Evolutionary conservation across 2,329 filamentous ascomycete species (phyloP), one percentile per base, ranked within the genome.

Genomic region (Pseudopyricularia javanii): DNA sequence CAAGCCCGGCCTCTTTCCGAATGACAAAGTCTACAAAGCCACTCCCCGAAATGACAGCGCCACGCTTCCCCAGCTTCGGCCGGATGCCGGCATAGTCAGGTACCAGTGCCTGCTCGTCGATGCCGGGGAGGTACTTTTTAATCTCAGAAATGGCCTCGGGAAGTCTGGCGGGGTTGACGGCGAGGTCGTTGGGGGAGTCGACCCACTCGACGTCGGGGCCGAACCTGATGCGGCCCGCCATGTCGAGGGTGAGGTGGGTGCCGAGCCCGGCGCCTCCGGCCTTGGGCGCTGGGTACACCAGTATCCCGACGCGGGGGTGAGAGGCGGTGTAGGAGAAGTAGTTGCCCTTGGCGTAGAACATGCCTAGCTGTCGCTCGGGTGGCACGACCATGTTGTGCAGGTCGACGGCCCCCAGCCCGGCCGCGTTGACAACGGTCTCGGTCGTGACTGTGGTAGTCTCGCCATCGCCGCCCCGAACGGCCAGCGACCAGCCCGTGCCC

Each of bases 181-280:
- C 72, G n/a, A 95, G 73, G 61, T 95, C 82, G 8, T 70, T 68
- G 0, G 89, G 81, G 1, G 74, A 70, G 49, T 85, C 78, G 0
- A 95, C 85, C 93, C 93, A 97, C 66, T 97, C 89, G 14, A 96
- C 86, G 63, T 98, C 93, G 0, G 93, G 93, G 0, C 93, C 93
- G 66, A 98, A 98, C 35, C 89, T 85, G 45, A 97, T 77, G 1
- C 88, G 80, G 0, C 91, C 91, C 0, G 74, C 78, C 69, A 97
- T 77, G 66, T 98, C 93, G 54, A 97, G 78, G 1, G 93, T 98
- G 17, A 98, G 74, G 67, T 98, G 93, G 0, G 93, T 97, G 49
- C 93, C 93, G 0, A 98, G 72, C 0, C 93, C 91, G 51, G 82
- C 91, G 22, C 84, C 79, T 2, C 91, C 91, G 0, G 90, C 86